These are phyloP conservation scores for Cytospora mali DNA, from an alignment of 2,329 filamentous ascomycete genomes.

Conservation along the genomic window DNA sequence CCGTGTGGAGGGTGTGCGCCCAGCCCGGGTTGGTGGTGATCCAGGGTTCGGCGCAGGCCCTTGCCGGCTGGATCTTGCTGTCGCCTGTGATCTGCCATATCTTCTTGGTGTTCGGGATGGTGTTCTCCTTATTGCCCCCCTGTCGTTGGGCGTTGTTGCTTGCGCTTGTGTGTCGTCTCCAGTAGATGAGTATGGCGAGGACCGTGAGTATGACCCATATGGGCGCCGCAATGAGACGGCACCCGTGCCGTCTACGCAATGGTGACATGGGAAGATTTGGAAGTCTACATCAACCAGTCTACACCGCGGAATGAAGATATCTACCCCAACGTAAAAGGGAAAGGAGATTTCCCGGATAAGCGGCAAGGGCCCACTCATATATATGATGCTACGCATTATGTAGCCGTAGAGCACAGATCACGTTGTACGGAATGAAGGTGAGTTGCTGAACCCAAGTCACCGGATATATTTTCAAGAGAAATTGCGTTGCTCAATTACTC, in stretches of 20 bases:
- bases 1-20: neutral
- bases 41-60: neutral
- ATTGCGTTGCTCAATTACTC: neutral
- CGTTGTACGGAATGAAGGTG: neutral
- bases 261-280: neutral
- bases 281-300: neutral
- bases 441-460: neutral
- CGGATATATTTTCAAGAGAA: neutral
- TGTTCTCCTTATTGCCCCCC: neutral
- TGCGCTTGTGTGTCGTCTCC: neutral
- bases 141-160: neutral
- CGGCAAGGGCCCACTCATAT: neutral
- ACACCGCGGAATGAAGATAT: neutral
- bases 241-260: neutral
- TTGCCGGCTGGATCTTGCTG: neutral
- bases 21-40: neutral
- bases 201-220: neutral
- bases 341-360: neutral
- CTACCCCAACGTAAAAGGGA: neutral
- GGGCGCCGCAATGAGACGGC: neutral
- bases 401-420: neutral
- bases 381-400: neutral
- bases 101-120: neutral
- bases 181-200: slow-evolving; percentile 1
- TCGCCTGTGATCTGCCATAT: neutral